Conservation (phyloP, 805 yeast genomes). For the Millerozyma acaciae region DNA sequence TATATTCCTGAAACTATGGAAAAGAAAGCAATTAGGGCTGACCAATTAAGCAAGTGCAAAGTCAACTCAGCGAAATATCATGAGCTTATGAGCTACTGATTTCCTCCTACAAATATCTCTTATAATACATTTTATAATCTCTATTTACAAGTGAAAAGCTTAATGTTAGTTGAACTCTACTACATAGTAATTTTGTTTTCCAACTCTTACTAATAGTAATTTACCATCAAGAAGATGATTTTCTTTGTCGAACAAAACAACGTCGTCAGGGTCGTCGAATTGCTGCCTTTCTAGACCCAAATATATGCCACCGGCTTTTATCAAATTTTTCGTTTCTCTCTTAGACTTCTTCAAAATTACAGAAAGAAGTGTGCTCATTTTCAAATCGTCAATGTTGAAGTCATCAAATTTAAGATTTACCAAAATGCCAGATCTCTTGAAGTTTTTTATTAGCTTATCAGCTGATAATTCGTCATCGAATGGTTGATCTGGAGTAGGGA, state of each 20-base stretch:
- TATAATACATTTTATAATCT: conserved; percentile 4
- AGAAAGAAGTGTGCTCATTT: conserved; percentile 52
- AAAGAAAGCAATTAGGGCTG: conserved; percentile 1
- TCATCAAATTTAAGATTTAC: conserved; percentile 30
- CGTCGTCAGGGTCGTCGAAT: conserved; percentile 45
- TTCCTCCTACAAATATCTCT: background rate
- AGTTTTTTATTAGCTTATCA: conserved; percentile 50
- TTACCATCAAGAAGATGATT: conserved; percentile 53
- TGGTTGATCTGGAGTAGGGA: conserved; percentile 52
- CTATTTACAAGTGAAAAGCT: background rate
- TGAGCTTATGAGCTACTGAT: conserved; percentile 9
- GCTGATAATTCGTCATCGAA: conserved; percentile 44
- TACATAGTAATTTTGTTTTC: conserved; percentile 65
- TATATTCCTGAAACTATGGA: conserved; percentile 8
- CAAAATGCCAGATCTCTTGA: conserved; percentile 56
- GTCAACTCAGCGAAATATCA: conserved; percentile 7
- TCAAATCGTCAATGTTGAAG: conserved; percentile 32
- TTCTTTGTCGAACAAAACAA: conserved; percentile 43
- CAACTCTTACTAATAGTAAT: conserved; percentile 65
- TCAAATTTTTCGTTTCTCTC: conserved; percentile 56
- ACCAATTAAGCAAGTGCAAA: conserved; percentile 7
- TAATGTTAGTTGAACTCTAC: conserved; percentile 32
- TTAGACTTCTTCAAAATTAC: conserved; percentile 46
- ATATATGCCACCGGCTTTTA: conserved; percentile 71
- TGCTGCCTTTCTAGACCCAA: conserved; percentile 58